Evolutionary conservation across 495 filamentous ascomycete genomes (phyloP).

Genomic region (Trypethelium eluteriae): DNA sequence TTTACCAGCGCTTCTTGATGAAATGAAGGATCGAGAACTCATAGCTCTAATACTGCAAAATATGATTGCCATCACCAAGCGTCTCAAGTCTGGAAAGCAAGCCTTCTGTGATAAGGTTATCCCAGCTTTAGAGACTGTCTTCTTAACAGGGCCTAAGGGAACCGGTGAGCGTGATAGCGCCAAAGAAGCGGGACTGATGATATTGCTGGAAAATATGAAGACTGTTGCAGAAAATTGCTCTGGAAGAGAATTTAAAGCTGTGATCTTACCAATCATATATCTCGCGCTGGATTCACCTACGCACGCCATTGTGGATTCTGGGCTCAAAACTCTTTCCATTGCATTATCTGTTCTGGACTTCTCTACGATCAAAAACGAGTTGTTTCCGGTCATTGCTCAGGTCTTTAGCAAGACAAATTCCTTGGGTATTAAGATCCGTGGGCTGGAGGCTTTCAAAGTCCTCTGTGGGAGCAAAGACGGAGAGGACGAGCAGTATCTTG

Average conservation of each 20-base stretch:
- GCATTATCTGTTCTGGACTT: constrained; percentile 84
- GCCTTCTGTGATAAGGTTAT: constrained; percentile 77
- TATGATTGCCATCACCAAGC: constrained; percentile 74
- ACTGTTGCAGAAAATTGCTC: constrained; percentile 70
- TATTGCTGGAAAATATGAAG: constrained; percentile 73
- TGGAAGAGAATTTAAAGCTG: constrained; percentile 91
- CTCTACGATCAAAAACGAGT: constrained; percentile 87
- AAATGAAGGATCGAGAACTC: constrained; percentile 82
- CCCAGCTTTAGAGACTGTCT: constrained; percentile 74
- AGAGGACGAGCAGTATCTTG: constrained; percentile 21
- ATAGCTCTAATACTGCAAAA: constrained; percentile 79
- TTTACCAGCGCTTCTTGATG: constrained; percentile 77
- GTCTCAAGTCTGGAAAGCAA: constrained; percentile 66
- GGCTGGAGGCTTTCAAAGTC: constrained; percentile 78
- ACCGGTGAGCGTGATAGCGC: constrained; percentile 64
- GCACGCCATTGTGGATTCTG: constrained; percentile 77
- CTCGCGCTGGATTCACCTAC: constrained; percentile 79
- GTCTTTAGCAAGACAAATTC: constrained; percentile 91
- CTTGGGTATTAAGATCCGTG: constrained; percentile 85
- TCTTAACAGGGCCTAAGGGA: constrained; percentile 47
- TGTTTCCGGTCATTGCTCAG: constrained; percentile 81
- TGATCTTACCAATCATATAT: constrained; percentile 77
- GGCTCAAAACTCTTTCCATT: constrained; percentile 62
- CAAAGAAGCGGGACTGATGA: constrained; percentile 83
- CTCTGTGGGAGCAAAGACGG: constrained; percentile 67